Percentiles rank a stretch among this genome's conserved stretches.
Evolutionary conservation across 352 stramenopile genomes (phyloP).

Genomic region (Globisporangium nodosum): DNA sequence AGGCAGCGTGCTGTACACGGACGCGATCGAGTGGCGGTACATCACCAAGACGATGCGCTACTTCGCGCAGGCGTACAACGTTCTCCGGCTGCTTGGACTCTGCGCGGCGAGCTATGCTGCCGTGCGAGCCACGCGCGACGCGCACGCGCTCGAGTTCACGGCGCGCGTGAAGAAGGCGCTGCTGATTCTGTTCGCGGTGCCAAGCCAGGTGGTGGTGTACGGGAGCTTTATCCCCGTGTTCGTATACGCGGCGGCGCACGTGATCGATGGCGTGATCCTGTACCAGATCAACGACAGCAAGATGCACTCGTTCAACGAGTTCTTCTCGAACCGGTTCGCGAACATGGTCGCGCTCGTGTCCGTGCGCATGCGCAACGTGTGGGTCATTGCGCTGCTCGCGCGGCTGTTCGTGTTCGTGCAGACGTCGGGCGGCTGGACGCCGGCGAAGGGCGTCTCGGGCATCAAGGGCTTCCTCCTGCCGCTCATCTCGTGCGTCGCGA

Average conservation of each 20-base stretch:
- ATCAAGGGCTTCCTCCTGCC: constrained; percentile 37
- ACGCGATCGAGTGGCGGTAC: constrained; percentile 46
- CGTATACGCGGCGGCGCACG: constrained; percentile 37
- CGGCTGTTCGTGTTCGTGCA: constrained; percentile 39
- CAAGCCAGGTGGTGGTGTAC: constrained; percentile 48
- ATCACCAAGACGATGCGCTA: constrained; percentile 38
- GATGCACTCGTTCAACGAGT: constrained; percentile 23
- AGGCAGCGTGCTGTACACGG: constrained; percentile 43
- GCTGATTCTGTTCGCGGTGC: constrained; percentile 35
- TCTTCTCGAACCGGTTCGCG: constrained; percentile 26
- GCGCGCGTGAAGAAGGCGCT: constrained; percentile 12
- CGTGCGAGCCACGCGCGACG: constrained; percentile 12
- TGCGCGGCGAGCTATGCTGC: constrained; percentile 25
- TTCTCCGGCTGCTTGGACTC: constrained; percentile 29
- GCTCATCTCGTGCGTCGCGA: constrained; percentile 20
- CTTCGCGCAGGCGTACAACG: constrained; percentile 40
- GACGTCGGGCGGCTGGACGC: constrained; percentile 46
- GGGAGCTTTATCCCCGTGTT: constrained; percentile 45
- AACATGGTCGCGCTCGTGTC: constrained; percentile 30
- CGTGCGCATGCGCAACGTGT: constrained; percentile 47
- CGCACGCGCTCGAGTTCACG: constrained; percentile 2
- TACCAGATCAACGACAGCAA: constrained; percentile 43
- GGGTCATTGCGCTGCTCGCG: constrained; percentile 38
- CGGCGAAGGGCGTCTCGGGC: constrained; percentile 32
- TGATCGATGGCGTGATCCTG: constrained; percentile 44